These are phyloP conservation scores for Ambrosia artemisiifolia DNA, from an alignment of 129 eudicot species.

Conservation along the genomic window DNA sequence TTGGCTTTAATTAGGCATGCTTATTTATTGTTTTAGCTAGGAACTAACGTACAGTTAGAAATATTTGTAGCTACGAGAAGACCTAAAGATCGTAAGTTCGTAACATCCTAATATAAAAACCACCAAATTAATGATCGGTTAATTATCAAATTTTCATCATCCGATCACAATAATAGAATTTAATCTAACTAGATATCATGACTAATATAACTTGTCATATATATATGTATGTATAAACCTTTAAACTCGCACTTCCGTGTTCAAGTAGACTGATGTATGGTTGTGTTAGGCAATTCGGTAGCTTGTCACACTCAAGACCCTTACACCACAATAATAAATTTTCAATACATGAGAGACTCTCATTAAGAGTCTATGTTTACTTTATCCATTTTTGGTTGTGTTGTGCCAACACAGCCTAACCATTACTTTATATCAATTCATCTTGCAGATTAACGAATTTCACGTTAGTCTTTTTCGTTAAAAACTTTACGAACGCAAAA, in stretches of 20 bases:
- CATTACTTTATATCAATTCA: constrained; percentile 5
- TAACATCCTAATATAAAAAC: constrained; percentile 21
- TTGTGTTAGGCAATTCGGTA: constrained; percentile 11
- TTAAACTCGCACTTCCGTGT: constrained; percentile 27
- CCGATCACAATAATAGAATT: constrained; percentile 10
- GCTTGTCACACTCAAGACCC: constrained; percentile 14
- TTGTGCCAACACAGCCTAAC: constrained; percentile 18
- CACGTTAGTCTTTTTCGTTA: too few relatives aligned
- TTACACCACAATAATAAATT: constrained; percentile 1
- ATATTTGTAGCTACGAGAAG: background rate
- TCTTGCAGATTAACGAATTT: too few relatives aligned
- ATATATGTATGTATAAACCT: constrained; percentile 7
- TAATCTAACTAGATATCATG: constrained; percentile 14
- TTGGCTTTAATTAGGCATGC: constrained; percentile 9
- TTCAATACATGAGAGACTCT: background rate
- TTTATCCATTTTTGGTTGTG: constrained; percentile 5
- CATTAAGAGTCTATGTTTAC: constrained; percentile 6
- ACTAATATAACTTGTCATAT: constrained; percentile 12
- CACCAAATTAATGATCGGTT: constrained; percentile 5
- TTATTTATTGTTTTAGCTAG: constrained; percentile 10
- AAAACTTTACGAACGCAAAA: too few relatives aligned
- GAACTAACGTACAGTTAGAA: background rate
- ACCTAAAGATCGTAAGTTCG: constrained; percentile 18
- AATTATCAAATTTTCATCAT: background rate
- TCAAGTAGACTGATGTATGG: constrained; percentile 9